Conservation (phyloP, 2,329 filamentous ascomycete species). For the Cladosporium sp. region DNA sequence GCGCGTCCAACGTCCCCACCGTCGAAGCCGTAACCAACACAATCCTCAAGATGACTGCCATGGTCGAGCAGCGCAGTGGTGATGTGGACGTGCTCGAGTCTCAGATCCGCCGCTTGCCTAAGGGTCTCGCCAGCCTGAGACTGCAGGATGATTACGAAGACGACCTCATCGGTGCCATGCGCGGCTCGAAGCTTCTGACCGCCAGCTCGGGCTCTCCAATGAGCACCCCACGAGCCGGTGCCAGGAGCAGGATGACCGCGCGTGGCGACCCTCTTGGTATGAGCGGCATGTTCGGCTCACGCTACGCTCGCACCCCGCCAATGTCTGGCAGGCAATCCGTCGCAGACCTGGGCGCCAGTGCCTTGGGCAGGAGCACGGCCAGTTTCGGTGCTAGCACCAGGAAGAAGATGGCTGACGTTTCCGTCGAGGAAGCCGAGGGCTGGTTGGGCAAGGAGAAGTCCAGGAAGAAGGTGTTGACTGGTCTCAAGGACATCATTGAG, state of each 20-base stretch:
- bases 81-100: conserved; percentile 89
- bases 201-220: conserved; percentile 29
- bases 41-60: conserved; percentile 85
- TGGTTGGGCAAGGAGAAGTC: conserved; percentile 36
- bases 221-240: conserved; percentile 39
- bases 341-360: conserved; percentile 27
- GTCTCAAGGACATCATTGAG: conserved; percentile 40
- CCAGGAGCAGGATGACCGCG: conserved; percentile 27
- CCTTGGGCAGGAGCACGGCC: conserved; percentile 29
- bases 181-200: conserved; percentile 27
- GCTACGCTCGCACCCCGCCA: conserved; percentile 32
- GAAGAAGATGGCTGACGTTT: conserved; percentile 43
- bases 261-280: conserved; percentile 38
- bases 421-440: conserved; percentile 42
- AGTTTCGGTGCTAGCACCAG: conserved; percentile 32
- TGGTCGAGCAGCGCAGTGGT: conserved; percentile 87
- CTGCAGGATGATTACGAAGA: conserved; percentile 37
- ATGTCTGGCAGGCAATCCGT: conserved; percentile 35
- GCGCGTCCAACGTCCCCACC: conserved; percentile 64
- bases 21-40: conserved; percentile 91
- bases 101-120: conserved; percentile 71
- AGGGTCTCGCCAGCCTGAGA: conserved; percentile 32
- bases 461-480: conserved; percentile 42
- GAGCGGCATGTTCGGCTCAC: conserved; percentile 35
- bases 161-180: conserved; percentile 33